These are phyloP conservation scores for Cnidoscolus chayamansa DNA, from an alignment of 441 rosid species.

Conservation along the genomic window DNA sequence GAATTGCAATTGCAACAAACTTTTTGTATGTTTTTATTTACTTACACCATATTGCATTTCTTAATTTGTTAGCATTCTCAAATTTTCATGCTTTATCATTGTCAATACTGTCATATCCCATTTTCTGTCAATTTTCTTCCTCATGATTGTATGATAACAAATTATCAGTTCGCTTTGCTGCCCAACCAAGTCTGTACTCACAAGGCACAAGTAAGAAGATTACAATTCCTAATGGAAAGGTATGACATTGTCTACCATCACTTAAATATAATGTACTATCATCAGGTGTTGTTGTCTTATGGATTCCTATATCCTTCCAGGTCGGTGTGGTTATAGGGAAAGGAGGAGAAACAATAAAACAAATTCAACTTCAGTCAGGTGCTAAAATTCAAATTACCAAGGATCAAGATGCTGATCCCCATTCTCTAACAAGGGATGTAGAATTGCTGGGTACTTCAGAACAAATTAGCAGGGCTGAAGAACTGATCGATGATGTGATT, in stretches of 20 bases:
- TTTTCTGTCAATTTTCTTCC: not conserved
- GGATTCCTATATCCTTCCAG: not conserved
- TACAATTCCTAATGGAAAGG: constrained; percentile 32
- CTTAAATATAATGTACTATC: not conserved
- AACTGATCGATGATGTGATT: constrained; percentile 29
- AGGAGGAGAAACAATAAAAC: constrained; percentile 30
- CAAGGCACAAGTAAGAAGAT: constrained; percentile 22
- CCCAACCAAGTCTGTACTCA: constrained; percentile 14
- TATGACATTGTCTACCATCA: constrained; percentile 7
- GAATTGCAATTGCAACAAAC: no score
- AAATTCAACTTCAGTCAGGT: constrained; percentile 28
- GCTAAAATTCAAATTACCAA: constrained; percentile 30
- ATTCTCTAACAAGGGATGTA: constrained; percentile 30
- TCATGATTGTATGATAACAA: not conserved
- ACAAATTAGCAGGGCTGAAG: constrained; percentile 31
- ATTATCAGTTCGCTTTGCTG: constrained; percentile 16
- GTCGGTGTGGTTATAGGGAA: constrained; percentile 34
- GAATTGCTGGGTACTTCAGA: constrained; percentile 30
- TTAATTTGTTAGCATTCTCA: not conserved
- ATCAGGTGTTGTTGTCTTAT: not conserved
- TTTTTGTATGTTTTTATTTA: not conserved
- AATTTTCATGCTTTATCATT: not conserved
- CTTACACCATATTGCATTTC: not conserved
- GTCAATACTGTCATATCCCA: no score
- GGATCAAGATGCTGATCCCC: constrained; percentile 34